Percentiles rank a stretch among this genome's conserved stretches.
Evolutionary conservation across 139 green algal species (phyloP).

Genomic region (Coelastrella sp.): DNA sequence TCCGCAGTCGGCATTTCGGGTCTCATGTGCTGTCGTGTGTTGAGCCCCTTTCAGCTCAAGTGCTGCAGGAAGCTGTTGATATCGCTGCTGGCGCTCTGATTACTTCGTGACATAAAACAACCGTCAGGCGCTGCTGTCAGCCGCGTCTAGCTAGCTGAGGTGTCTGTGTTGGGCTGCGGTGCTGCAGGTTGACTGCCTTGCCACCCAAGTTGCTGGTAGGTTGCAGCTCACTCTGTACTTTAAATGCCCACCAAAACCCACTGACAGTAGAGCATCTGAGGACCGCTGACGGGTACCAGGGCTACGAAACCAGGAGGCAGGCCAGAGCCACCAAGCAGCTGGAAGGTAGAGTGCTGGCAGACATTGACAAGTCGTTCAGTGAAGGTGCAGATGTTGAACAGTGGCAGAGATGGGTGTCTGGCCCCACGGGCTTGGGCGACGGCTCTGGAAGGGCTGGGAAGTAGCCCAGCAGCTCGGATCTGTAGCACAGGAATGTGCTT

Average conservation of each 20-base stretch:
- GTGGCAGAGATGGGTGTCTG: conserved; percentile 38
- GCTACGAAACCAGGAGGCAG: conserved; percentile 63
- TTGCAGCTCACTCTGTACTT: conserved; percentile 58
- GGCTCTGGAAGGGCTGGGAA: conserved; percentile 14
- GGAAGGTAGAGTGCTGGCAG: conserved; percentile 38
- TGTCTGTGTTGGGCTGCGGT: background rate
- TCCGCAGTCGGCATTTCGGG: too few species aligned
- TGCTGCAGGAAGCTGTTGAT: too few species aligned
- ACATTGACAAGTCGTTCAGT: conserved; percentile 44
- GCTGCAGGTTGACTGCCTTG: conserved; percentile 56
- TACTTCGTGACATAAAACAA: too few species aligned
- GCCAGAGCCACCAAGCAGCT: conserved; percentile 74
- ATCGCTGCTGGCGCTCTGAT: too few species aligned
- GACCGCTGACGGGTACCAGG: conserved; percentile 52
- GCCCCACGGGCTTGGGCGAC: conserved; percentile 20
- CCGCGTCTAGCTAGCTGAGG: too few species aligned
- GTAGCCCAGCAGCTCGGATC: background rate
- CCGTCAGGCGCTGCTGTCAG: too few species aligned
- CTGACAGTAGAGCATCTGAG: conserved; percentile 73
- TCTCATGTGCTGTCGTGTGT: too few species aligned
- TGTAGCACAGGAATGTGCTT: background rate
- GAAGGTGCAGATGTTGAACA: conserved; percentile 51
- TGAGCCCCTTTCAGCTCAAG: too few species aligned
- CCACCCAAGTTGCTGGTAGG: conserved; percentile 55
- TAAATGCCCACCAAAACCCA: conserved; percentile 72